Conservation (phyloP, 2,329 filamentous ascomycete species). For the Leptographium wingfieldii region DNA sequence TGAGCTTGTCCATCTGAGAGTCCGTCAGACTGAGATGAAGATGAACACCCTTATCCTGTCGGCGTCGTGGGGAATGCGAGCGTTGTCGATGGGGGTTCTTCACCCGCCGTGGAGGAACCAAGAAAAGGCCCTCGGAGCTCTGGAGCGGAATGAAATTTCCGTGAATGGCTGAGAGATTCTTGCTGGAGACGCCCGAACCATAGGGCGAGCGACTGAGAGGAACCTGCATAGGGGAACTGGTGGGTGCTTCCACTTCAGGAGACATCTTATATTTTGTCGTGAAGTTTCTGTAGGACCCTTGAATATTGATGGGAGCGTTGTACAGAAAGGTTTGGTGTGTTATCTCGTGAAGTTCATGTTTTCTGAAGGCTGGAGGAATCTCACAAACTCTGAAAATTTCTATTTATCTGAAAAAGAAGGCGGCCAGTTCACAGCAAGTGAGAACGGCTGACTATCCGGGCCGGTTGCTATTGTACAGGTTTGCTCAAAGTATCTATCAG, state of each 20-base stretch:
- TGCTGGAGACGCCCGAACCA: not conserved
- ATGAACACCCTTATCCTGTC: conserved; percentile 26
- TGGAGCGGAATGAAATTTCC: conserved; percentile 27
- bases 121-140: conserved; percentile 16
- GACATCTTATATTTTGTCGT: not conserved
- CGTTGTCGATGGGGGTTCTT: conserved; percentile 10
- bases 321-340: no score
- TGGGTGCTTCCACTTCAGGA: not conserved
- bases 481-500: not conserved
- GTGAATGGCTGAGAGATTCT: conserved; percentile 15
- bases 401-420: no score
- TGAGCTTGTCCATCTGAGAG: conserved; percentile 33
- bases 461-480: not conserved
- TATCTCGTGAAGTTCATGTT: no score
- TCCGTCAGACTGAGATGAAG: conserved; percentile 37
- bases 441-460: not conserved
- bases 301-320: no score
- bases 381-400: no score
- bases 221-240: not conserved
- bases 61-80: conserved; percentile 23
- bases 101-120: conserved; percentile 17
- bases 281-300: not conserved
- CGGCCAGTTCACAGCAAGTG: no score
- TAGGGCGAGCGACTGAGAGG: not conserved
- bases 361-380: no score